These are phyloP conservation scores for Quercus engelmannii DNA, from an alignment of 306 rosid species.

Conservation along the genomic window DNA sequence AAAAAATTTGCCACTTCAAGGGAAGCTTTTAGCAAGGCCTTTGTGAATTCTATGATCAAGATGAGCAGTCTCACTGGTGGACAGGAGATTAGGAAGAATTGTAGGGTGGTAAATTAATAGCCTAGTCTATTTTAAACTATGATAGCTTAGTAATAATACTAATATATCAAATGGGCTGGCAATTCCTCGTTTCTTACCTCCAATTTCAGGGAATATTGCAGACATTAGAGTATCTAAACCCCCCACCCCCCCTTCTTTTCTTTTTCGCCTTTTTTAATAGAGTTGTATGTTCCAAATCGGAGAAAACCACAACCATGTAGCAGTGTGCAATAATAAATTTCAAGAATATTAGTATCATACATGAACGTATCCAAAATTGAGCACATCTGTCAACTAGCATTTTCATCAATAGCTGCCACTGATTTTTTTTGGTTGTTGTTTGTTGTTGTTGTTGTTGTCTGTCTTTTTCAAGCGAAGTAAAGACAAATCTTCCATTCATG, in stretches of 20 bases:
- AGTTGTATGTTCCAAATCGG: no score
- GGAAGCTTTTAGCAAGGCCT: slow-evolving; percentile 47
- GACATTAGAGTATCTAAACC: not conserved
- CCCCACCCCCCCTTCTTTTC: no score
- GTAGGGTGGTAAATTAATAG: slow-evolving; percentile 38
- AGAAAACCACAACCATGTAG: not conserved
- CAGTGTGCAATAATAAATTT: not conserved
- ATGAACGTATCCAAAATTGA: not conserved
- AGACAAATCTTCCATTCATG: not conserved
- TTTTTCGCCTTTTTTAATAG: no score
- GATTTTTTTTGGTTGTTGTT: not conserved
- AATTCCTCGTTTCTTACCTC: not conserved
- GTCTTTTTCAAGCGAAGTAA: not conserved
- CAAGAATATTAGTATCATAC: not conserved
- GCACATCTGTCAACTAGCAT: not conserved
- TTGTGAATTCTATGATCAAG: slow-evolving; percentile 72
- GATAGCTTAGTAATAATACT: not conserved
- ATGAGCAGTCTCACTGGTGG: slow-evolving; percentile 62
- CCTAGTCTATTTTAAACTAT: slow-evolving; percentile 14
- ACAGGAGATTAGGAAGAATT: slow-evolving; percentile 57
- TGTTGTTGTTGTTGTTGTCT: no score
- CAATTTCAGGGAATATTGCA: not conserved
- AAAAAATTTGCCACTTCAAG: slow-evolving; percentile 42
- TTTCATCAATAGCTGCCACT: not conserved
- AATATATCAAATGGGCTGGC: not conserved